A percentile compares a stretch with the other conserved stretches of the same genome.
Evolutionary conservation across 2,329 filamentous ascomycete species (phyloP).

Genomic region (Alternaria tenuissima): DNA sequence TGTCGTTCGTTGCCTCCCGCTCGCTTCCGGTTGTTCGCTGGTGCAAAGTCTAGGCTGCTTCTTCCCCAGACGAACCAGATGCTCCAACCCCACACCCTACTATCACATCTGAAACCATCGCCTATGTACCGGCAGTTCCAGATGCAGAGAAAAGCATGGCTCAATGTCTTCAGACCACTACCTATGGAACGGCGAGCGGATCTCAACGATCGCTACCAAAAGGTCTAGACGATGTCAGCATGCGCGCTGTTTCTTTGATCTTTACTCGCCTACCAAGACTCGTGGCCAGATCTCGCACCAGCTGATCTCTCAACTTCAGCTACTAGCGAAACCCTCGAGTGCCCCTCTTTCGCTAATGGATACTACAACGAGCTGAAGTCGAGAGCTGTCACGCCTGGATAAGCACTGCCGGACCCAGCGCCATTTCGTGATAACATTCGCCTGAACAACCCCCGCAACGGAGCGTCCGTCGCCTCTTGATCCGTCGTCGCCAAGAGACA

Average conservation of each 20-base stretch:
- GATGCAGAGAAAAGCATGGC: constrained; percentile 15
- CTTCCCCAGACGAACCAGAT: constrained; percentile 27
- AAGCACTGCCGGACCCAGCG: constrained; percentile 15
- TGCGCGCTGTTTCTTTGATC: not conserved
- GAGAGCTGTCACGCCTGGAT: constrained; percentile 11
- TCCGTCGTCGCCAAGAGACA: not conserved
- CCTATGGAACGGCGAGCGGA: not conserved
- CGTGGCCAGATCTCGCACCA: not conserved
- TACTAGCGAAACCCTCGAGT: not conserved
- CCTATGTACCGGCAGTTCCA: constrained; percentile 14
- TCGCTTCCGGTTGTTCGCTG: constrained; percentile 14
- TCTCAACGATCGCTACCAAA: not conserved
- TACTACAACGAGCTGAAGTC: constrained; percentile 4
- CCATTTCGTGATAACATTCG: constrained; percentile 20
- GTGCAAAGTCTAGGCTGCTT: constrained; percentile 13
- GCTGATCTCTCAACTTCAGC: not conserved
- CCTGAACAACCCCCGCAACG: constrained; percentile 12
- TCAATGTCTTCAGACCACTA: not conserved
- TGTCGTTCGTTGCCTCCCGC: constrained; percentile 20
- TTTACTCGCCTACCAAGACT: not conserved
- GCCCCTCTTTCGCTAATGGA: constrained; percentile 8
- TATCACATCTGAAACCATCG: constrained; percentile 20
- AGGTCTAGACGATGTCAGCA: constrained; percentile 4
- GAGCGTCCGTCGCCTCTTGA: constrained; percentile 15
- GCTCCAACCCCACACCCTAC: constrained; percentile 19